These are phyloP conservation scores for Backusella macrospora DNA, from an alignment of 192 early-diverging fungal genomes.

Conservation along the genomic window DNA sequence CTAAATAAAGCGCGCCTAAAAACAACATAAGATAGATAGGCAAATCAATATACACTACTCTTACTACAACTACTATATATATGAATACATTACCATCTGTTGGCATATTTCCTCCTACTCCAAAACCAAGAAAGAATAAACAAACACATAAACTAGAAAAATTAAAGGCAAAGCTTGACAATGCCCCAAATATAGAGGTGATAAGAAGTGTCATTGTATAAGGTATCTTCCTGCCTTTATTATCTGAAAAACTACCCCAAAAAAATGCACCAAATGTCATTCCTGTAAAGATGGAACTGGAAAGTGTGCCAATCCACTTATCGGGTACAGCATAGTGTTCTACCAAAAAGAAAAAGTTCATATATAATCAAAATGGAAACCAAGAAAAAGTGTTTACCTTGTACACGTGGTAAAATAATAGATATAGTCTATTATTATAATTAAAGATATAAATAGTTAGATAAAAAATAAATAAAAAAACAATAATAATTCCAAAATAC, in stretches of 20 bases:
- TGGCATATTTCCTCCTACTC: constrained; percentile 71
- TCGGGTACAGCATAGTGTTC: constrained; percentile 70
- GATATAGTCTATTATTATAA: constrained; percentile 58
- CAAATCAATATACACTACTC: neutral
- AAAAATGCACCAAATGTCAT: constrained; percentile 83
- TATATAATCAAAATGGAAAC: neutral
- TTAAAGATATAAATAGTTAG: neutral
- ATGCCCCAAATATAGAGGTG: constrained; percentile 69
- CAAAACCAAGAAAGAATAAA: constrained; percentile 72
- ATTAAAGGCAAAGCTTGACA: constrained; percentile 66
- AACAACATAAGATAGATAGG: neutral
- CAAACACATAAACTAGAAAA: constrained; percentile 65
- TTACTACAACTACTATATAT: neutral
- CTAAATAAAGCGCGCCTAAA: constrained; percentile 78
- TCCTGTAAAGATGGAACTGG: constrained; percentile 72
- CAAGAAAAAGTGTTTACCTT: constrained; percentile 45
- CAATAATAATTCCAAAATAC: neutral
- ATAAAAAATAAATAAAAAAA: no score
- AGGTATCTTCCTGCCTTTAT: constrained; percentile 71
- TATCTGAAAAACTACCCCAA: constrained; percentile 80
- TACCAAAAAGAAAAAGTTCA: constrained; percentile 10
- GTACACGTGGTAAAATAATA: constrained; percentile 73
- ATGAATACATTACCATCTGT: constrained; percentile 49
- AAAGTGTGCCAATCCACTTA: constrained; percentile 65
- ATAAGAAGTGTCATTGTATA: constrained; percentile 78